A percentile compares a stretch with the other conserved stretches of the same genome.
Evolutionary conservation across 139 green algal genomes (phyloP).

Genomic region (Chlamydomonas sp.): DNA sequence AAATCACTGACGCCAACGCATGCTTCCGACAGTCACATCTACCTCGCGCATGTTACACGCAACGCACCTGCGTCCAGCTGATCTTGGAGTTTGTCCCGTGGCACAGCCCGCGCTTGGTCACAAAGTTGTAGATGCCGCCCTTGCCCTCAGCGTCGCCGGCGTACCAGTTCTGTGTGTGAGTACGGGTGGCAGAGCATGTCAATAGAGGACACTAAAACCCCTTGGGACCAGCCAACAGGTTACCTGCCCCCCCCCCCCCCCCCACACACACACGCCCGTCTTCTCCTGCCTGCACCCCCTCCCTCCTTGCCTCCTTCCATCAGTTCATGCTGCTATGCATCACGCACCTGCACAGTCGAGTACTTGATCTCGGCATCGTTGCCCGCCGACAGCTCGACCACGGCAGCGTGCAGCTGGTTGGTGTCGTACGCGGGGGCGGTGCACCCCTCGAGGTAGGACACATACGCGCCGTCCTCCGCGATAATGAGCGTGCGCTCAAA

Average conservation of each 20-base stretch:
- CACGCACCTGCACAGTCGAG: slow-evolving; percentile 98
- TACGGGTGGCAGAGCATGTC: too few relatives aligned
- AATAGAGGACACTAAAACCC: too few relatives aligned
- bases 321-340: too few relatives aligned
- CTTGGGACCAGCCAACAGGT: too few relatives aligned
- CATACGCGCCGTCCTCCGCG: slow-evolving; percentile 85
- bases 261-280: too few relatives aligned
- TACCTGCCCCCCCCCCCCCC: too few relatives aligned
- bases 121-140: slow-evolving; percentile 99
- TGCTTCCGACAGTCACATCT: neutral
- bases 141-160: slow-evolving; percentile 81
- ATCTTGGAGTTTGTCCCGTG: slow-evolving; percentile 89
- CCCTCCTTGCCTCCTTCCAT: too few relatives aligned
- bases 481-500: slow-evolving; percentile 99
- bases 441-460: slow-evolving; percentile 97
- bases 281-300: too few relatives aligned
- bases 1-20: slow-evolving; percentile 4
- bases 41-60: neutral
- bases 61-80: slow-evolving; percentile 90
- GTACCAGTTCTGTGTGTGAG: too few relatives aligned
- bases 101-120: slow-evolving; percentile 97
- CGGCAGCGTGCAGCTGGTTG: slow-evolving; percentile 96
- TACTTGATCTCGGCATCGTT: slow-evolving; percentile 97
- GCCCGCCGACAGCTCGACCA: slow-evolving; percentile 88
- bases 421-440: slow-evolving; percentile 90